Base-by-base conservation (phyloP, 257 asterid species). In the Eustoma russellianum region DNA sequence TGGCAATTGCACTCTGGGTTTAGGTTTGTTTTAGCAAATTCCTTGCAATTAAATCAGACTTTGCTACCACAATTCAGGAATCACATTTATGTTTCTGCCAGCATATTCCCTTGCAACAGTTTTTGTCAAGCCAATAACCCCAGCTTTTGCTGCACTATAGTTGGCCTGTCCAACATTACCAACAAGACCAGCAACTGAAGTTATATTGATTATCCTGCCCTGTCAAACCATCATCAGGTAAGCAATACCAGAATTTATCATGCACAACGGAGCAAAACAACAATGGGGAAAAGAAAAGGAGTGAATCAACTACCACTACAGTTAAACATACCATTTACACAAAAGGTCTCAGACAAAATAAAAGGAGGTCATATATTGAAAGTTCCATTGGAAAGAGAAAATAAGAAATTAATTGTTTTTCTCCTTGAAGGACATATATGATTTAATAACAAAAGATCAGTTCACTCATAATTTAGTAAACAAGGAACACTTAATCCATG, bases 121-220 rank as follows among this genome's bases (percentile, higher is more conserved):
- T 77, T 92, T 92, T 14, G 95, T 92, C 47, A 92, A 71, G 59
- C 99, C 99, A 74, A 92, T 83, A 19, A 92, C 95, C 50, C 97
- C 97, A 6, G 97, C 99, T 78, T 92, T 88, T 69, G 97, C 97
- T 48, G 99, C 97, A 70, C 95, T 83, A 33, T 92, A 92, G 68
- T 92, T 92, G 70, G 97, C 93, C 79, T 92, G 97, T 53, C 99
- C 97, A 57, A 72, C 75, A 70, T 92, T 92, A 66, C 99, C 97
- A 62, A 80, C 84, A 33, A 92, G 90, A 66, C 99, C 99, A 59
- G 88, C 97, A 46, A 92, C 94, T 8, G 99, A 88, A 41, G 99
- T 74, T 47, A 92, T 81, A 67, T 92, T 92, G 53, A 92, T 85
- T 64, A 92, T 85, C 76, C 95, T 83, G 72, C 97, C 97, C 99